Percentiles rank a stretch among this genome's conserved stretches.
Evolutionary conservation across 768 basidiomycete genomes (phyloP).

Genomic region (Rhizopogon rudus): DNA sequence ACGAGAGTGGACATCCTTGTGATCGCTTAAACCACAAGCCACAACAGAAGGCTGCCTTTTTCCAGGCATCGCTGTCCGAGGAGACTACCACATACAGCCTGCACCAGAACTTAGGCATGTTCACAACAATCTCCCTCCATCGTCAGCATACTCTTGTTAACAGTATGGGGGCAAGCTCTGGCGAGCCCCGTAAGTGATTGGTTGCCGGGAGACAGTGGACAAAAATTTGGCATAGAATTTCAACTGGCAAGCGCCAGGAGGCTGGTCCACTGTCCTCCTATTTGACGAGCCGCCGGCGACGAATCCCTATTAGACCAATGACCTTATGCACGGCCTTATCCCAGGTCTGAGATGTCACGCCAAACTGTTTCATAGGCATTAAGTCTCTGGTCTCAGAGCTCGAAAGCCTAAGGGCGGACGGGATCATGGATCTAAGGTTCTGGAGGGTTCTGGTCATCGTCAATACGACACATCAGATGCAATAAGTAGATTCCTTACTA

Average conservation of each 20-base stretch:
- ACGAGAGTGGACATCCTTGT: slow-evolving; percentile 12
- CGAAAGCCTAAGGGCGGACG: too few species aligned
- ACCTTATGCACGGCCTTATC: too few species aligned
- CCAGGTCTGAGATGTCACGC: slow-evolving; percentile 3
- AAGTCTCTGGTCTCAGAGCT: too few species aligned
- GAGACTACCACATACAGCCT: slow-evolving; percentile 21
- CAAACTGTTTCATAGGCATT: not conserved
- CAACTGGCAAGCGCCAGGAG: slow-evolving; percentile 38
- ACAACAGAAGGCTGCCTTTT: slow-evolving; percentile 8
- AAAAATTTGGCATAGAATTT: slow-evolving; percentile 46
- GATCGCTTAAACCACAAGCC: slow-evolving; percentile 5
- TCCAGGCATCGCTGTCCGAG: slow-evolving; percentile 8
- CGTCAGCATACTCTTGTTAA: too few species aligned
- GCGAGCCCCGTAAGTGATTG: too few species aligned
- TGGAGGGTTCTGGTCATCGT: slow-evolving; percentile 1
- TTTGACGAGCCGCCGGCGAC: too few species aligned
- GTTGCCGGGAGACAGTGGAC: slow-evolving; percentile 22
- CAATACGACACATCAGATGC: too few species aligned
- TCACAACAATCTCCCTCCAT: too few species aligned
- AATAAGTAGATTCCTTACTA: too few species aligned
- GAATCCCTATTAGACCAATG: too few species aligned
- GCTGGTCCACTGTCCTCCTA: slow-evolving; percentile 4
- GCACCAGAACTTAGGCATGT: slow-evolving; percentile 35
- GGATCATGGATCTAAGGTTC: slow-evolving; percentile 8
- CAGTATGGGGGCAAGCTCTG: too few species aligned